phyloP scores from a whole-genome alignment of 2,329 filamentous ascomycete species.

The Aspergillus luchuensis region DNA sequence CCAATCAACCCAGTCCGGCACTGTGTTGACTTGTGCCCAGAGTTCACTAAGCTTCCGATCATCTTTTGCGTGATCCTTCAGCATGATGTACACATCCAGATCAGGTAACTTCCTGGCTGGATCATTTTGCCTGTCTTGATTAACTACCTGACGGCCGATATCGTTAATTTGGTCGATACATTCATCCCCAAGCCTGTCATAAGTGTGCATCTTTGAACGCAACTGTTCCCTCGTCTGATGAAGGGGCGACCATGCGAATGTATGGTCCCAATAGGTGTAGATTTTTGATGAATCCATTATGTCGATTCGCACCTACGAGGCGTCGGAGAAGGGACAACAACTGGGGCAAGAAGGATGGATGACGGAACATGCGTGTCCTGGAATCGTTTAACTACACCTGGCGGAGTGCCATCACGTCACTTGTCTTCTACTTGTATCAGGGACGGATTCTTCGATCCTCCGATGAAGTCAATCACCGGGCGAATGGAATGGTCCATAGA shows the following conservation, averaged over 20 bases:
- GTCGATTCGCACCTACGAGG: no score
- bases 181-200: slow-evolving; percentile 69
- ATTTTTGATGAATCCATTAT: slow-evolving; percentile 17
- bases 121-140: not conserved
- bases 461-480: no score
- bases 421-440: no score
- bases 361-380: no score
- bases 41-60: slow-evolving; percentile 61
- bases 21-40: slow-evolving; percentile 66
- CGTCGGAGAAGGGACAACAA: not conserved
- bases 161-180: slow-evolving; percentile 65
- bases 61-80: slow-evolving; percentile 59
- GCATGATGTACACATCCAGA: slow-evolving; percentile 64
- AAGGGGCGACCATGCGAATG: slow-evolving; percentile 67
- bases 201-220: slow-evolving; percentile 63
- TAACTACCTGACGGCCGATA: slow-evolving; percentile 53
- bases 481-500: no score
- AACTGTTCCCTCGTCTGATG: slow-evolving; percentile 65
- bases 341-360: no score
- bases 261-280: slow-evolving; percentile 60
- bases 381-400: no score
- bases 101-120: slow-evolving; percentile 33
- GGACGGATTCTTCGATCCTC: no score
- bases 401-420: no score
- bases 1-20: slow-evolving; percentile 79